Base-by-base conservation (phyloP, 345 rosid species). In the Reutealis trisperma region DNA sequence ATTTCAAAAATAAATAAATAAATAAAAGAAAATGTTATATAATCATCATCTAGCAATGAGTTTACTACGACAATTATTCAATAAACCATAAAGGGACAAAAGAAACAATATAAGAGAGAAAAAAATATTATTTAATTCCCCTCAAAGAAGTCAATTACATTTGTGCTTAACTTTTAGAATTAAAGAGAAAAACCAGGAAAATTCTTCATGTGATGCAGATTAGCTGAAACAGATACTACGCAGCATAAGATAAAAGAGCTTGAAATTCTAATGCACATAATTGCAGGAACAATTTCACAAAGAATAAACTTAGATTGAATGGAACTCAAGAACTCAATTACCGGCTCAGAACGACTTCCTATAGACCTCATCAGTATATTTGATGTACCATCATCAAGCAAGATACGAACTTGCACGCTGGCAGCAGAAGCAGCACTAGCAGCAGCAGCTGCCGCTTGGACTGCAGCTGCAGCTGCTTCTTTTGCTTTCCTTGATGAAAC, bases 381-480 rank as follows among this genome's bases (percentile, higher is more conserved):
- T 78, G 99, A 96, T 71, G 98, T 96, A 78, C 99, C 99, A 84
- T 96, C 98, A 85, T 96, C 99, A 82, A 96, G 88, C 83, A 96
- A 90, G 81, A 96, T 93, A 77, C 98, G 99, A 77, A 94, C 98
- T 96, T 96, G 99, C 81, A 96, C 99, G 80, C 89, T 84, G 58
- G 99, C 97, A 1, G 94, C 82, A 76, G 97, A 87, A 83, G 99
- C 94, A 80, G 98, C 98, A 81, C 84, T 79, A 79, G 98, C 98
- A 81, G 99, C 99, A 0, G 94, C 94, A 18, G 96, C 97, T 18
- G 98, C 97, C 70, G 98, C 99, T 82, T 93, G 98, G 58, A 94
- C 98, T 66, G 98, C 97, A 16, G 96, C 98, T 62, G 96, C 98
- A 63, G 99, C 99, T 12, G 99, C 98, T 83, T 93, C 99, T 85